Percentiles rank a stretch among this genome's conserved stretches.
Conservation (phyloP, 495 filamentous ascomycete species). For the Aspergillus taichungensis region DNA sequence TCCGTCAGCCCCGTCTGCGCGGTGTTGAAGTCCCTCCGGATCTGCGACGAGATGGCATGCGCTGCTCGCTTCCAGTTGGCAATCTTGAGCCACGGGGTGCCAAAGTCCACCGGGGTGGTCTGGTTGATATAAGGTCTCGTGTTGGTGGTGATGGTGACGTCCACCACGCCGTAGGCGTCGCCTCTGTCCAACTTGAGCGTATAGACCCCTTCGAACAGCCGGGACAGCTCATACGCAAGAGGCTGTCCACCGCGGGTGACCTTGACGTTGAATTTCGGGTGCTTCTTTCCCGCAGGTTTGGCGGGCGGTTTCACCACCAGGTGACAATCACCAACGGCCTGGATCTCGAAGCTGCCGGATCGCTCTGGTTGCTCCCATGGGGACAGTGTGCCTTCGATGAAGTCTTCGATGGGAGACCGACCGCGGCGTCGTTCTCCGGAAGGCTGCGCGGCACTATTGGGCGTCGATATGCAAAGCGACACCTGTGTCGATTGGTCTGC, state of each 20-base stretch:
- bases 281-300: slow-evolving; percentile 39
- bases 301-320: slow-evolving; percentile 51
- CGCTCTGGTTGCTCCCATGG: slow-evolving; percentile 4
- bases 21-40: slow-evolving; percentile 34
- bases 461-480: slow-evolving; percentile 19
- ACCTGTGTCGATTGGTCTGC: slow-evolving; percentile 13
- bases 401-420: slow-evolving; percentile 11
- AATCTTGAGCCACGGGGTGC: slow-evolving; percentile 53
- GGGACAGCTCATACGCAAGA: slow-evolving; percentile 42
- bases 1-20: slow-evolving; percentile 35
- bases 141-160: slow-evolving; percentile 46
- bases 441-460: slow-evolving; percentile 11
- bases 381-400: slow-evolving; percentile 13
- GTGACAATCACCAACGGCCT: slow-evolving; percentile 52
- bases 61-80: slow-evolving; percentile 48
- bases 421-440: slow-evolving; percentile 5
- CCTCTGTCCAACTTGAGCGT: slow-evolving; percentile 47
- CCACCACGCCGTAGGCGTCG: slow-evolving; percentile 49
- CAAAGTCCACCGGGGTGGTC: slow-evolving; percentile 48
- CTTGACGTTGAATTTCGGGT: slow-evolving; percentile 42
- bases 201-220: slow-evolving; percentile 51
- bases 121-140: slow-evolving; percentile 46
- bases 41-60: slow-evolving; percentile 29
- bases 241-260: slow-evolving; percentile 34
- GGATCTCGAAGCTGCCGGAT: slow-evolving; percentile 46